Evolutionary conservation across 345 rosid genomes (phyloP).

Genomic region (Excoecaria cochinchinensis): DNA sequence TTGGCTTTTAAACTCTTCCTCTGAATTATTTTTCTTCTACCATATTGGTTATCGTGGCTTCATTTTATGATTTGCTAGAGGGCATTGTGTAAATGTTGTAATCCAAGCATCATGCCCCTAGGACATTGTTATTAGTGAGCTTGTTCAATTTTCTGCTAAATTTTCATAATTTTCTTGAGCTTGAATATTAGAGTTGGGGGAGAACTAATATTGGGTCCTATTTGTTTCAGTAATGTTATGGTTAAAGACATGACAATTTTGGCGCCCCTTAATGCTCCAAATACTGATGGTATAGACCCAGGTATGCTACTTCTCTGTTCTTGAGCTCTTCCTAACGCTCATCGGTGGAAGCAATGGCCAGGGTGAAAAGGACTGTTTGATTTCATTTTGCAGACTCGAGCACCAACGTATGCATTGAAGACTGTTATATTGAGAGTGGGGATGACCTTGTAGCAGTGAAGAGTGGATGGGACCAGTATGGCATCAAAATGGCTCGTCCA

Average conservation of each 20-base stretch:
- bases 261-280: conserved; percentile 94
- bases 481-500: conserved; percentile 77
- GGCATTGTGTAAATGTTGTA: neutral
- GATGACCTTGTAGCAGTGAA: conserved; percentile 96
- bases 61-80: too few relatives aligned
- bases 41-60: neutral
- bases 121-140: neutral
- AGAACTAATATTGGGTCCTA: conserved; percentile 11
- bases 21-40: neutral
- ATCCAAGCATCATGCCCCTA: neutral
- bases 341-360: neutral
- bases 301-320: conserved; percentile 39
- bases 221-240: conserved; percentile 71
- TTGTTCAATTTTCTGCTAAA: neutral
- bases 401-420: conserved; percentile 87
- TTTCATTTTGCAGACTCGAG: conserved; percentile 60
- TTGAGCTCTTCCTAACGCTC: neutral
- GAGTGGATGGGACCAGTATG: conserved; percentile 98
- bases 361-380: neutral
- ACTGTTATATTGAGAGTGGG: conserved; percentile 90
- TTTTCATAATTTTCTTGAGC: neutral
- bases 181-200: neutral
- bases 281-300: conserved; percentile 97
- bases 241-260: conserved; percentile 77
- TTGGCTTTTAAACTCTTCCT: neutral